Conservation (phyloP, 2,329 filamentous ascomycete species). For the Myriosclerotinia curreyana region DNA sequence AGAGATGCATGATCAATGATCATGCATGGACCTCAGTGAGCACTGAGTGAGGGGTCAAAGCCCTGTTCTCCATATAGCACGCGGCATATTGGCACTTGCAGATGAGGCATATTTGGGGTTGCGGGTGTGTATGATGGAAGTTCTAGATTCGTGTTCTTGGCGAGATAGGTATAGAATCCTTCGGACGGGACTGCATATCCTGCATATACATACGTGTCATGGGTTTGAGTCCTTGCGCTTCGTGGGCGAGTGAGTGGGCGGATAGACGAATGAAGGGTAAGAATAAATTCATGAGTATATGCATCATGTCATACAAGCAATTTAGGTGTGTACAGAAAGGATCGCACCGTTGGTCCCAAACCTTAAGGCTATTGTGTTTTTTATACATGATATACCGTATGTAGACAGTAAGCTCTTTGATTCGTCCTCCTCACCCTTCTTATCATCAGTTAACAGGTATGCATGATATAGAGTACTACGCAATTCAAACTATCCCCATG, state of each 20-base stretch:
- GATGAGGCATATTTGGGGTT: neutral
- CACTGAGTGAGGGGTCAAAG: neutral
- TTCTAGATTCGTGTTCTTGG: neutral
- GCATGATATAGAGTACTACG: no score
- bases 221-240: neutral
- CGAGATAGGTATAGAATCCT: neutral
- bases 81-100: neutral
- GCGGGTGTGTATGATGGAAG: neutral
- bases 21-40: neutral
- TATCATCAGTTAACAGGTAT: no score
- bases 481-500: no score
- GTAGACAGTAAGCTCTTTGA: no score
- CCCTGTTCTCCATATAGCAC: neutral
- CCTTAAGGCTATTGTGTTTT: neutral
- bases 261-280: no score
- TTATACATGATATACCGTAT: neutral
- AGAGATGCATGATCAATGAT: neutral
- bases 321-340: neutral
- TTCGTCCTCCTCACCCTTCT: no score
- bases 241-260: no score
- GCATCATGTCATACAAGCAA: neutral
- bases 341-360: neutral
- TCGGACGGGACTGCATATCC: neutral
- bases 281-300: neutral
- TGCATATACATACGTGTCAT: neutral